These are phyloP conservation scores for Heritiera fomes DNA, from an alignment of 345 rosid species.

Conservation along the genomic window DNA sequence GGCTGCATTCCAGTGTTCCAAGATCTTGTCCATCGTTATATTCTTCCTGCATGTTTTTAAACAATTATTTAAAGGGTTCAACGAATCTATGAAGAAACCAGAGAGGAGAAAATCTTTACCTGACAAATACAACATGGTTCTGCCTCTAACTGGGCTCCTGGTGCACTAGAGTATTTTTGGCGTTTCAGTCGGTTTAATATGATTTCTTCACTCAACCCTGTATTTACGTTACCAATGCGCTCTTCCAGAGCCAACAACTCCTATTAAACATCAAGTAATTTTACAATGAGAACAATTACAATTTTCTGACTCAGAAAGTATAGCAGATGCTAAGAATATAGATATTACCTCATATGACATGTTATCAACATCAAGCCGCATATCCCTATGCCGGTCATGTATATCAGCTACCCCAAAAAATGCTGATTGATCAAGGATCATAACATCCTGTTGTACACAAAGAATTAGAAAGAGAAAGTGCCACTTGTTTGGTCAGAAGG, in stretches of 20 bases:
- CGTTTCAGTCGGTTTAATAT: slow-evolving; percentile 47
- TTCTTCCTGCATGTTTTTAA: slow-evolving; percentile 57
- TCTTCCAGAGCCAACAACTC: slow-evolving; percentile 87
- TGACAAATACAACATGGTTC: slow-evolving; percentile 93
- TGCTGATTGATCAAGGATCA: slow-evolving; percentile 76
- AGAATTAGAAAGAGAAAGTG: slow-evolving; percentile 11
- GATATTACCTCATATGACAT: slow-evolving; percentile 88
- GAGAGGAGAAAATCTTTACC: slow-evolving; percentile 40
- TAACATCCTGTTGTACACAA: slow-evolving; percentile 61
- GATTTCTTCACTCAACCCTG: slow-evolving; percentile 80
- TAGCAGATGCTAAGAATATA: not conserved
- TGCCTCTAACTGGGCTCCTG: slow-evolving; percentile 39
- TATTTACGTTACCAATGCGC: slow-evolving; percentile 84
- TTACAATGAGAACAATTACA: slow-evolving; percentile 1
- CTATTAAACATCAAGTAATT: slow-evolving; percentile 37
- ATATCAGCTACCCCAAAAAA: slow-evolving; percentile 60
- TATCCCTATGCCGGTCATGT: slow-evolving; percentile 85
- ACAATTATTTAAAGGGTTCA: not conserved
- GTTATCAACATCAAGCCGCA: slow-evolving; percentile 97
- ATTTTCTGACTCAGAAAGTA: not conserved
- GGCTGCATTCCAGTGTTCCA: slow-evolving; percentile 78
- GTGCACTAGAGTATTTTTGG: slow-evolving; percentile 34
- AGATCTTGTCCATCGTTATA: slow-evolving; percentile 60
- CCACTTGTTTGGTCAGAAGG: not conserved
- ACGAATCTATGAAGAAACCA: not conserved